Percentiles rank a stretch among this genome's conserved stretches.
phyloP scores from a whole-genome alignment of 192 early-diverging fungal species.

The Coemansia sp. region DNA sequence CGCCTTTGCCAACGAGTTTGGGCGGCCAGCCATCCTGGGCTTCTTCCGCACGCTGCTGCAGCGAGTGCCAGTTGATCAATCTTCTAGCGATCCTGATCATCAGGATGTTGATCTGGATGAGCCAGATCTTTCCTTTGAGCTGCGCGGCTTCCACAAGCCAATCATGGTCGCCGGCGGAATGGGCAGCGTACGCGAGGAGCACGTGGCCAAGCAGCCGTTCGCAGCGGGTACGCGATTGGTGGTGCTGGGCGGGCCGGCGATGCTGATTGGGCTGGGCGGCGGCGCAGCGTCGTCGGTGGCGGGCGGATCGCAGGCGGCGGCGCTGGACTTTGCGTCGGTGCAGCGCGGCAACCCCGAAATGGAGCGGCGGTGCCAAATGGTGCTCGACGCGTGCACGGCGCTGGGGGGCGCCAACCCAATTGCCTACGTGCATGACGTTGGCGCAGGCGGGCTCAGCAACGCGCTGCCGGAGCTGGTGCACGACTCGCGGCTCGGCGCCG shows the following conservation, averaged over 20 bases:
- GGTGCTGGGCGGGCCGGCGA: conserved; percentile 94
- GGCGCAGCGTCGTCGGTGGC: conserved; percentile 98
- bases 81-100: too few species aligned
- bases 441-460: conserved; percentile 98
- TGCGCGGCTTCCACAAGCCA: conserved; percentile 98
- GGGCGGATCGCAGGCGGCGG: conserved; percentile 81
- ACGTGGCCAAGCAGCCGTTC: conserved; percentile 86
- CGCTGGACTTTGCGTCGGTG: conserved; percentile 97
- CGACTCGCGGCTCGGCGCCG: conserved; percentile 89
- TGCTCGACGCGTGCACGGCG: conserved; percentile 91
- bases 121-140: conserved; percentile 60
- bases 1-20: conserved; percentile 99
- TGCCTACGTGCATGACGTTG: conserved; percentile 97
- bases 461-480: conserved; percentile 98
- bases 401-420: conserved; percentile 84
- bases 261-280: conserved; percentile 99
- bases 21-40: conserved; percentile 90
- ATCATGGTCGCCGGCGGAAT: conserved; percentile 99
- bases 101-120: too few species aligned
- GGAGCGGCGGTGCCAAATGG: conserved; percentile 96
- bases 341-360: conserved; percentile 99
- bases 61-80: conserved; percentile 49
- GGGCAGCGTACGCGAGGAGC: conserved; percentile 89
- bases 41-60: conserved; percentile 95
- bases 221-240: conserved; percentile 78